Base-by-base conservation (phyloP, 2,329 filamentous ascomycete genomes). In the Fusarium albidum region DNA sequence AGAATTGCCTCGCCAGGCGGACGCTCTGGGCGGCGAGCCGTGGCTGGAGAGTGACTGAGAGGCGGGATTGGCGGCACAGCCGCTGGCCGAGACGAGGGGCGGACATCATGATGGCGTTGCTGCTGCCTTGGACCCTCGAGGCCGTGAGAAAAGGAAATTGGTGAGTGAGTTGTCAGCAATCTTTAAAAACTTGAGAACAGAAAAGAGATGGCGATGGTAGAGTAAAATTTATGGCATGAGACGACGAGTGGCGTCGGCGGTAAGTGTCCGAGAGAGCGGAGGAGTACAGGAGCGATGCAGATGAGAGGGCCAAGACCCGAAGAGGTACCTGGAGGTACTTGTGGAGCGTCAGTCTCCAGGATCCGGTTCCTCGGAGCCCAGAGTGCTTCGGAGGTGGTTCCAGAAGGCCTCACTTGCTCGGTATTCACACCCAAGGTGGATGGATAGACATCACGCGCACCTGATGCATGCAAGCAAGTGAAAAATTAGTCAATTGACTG, bases 41-140 rank as follows among this genome's bases (percentile, higher is more conserved):
- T 32, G 63, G 54, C 41, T 63, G 62, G 37, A 66, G 50, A 4
- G 37, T 25, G 52, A 49, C 38, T 21, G 21, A 21, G 38, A 64
- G 63, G 35, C 57, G 55, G 29, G 62, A 59, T 43, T 63, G 64
- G 51, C 64, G 65, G 58, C 47, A 60, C 25, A 67, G 60, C 35
- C 65, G 64, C 46, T 67, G 65, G 34, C 63, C 64, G 35, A 67
- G 64, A 50, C 65, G 65, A 45, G 64, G 57, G n/a, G 65, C 55
- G 34, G 64, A 56, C 54, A 67, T 52, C 64, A 67, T 66, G 60
- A 63, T 61, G 52, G 28, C 7, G 21, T 4, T 21, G 21, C 21
- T 21, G 21, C 21, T 49, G 53, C 21, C 57, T 13, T 45, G 48
- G 28, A 26, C 35, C 44, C 33, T 46, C 52, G 51, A 42, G 41